These are phyloP conservation scores for Fomes fomentarius DNA, from an alignment of 1,284 basidiomycete species.

Conservation along the genomic window DNA sequence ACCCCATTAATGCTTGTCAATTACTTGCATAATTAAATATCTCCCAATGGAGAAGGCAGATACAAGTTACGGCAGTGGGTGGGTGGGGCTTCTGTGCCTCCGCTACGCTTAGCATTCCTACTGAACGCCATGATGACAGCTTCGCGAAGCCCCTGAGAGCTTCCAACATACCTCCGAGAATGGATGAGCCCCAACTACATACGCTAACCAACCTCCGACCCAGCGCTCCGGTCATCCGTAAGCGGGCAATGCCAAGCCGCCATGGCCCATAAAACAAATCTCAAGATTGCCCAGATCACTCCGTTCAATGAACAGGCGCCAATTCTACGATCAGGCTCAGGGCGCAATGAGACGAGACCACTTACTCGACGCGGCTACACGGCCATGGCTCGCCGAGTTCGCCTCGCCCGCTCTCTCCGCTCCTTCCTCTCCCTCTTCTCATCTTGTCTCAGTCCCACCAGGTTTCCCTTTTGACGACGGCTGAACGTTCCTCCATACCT, in stretches of 20 bases:
- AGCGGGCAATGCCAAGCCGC: not conserved
- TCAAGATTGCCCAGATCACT: not conserved
- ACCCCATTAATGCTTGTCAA: constrained; percentile 24
- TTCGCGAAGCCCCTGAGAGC: not conserved
- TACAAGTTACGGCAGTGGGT: too few relatives aligned
- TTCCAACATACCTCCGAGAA: too few relatives aligned
- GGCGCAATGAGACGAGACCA: not conserved
- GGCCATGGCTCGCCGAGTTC: not conserved
- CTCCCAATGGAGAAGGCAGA: too few relatives aligned
- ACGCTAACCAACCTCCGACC: too few relatives aligned
- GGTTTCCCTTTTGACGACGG: too few relatives aligned
- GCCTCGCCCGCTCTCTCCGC: too few relatives aligned
- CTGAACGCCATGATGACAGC: not conserved
- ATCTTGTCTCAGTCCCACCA: too few relatives aligned
- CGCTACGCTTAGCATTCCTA: not conserved
- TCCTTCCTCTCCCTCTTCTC: too few relatives aligned
- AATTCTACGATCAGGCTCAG: not conserved
- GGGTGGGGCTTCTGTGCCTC: too few relatives aligned
- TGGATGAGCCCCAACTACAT: too few relatives aligned
- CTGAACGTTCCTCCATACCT: not conserved
- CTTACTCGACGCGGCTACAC: not conserved
- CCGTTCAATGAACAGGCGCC: not conserved
- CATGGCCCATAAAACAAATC: not conserved
- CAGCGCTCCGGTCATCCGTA: too few relatives aligned
- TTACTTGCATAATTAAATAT: too few relatives aligned